phyloP scores from a whole-genome alignment of 306 rosid species.

The Acacia acuminata region DNA sequence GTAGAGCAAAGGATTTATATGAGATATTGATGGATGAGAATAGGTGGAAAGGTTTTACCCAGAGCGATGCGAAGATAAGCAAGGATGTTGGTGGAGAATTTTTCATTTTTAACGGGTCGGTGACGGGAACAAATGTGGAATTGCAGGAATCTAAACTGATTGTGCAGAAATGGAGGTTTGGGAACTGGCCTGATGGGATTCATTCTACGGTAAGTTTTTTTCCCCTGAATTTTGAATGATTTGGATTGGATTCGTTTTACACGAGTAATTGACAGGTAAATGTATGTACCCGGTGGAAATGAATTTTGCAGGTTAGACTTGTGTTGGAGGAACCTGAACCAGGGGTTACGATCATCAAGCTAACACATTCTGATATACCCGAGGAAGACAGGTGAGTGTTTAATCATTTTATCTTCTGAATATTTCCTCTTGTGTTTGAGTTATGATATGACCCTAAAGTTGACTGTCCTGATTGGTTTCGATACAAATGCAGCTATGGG shows the following conservation, averaged over 20 bases:
- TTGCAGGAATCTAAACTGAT: constrained; percentile 80
- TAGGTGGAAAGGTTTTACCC: constrained; percentile 94
- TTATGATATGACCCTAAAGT: background rate
- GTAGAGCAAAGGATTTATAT: constrained; percentile 70
- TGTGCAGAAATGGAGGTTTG: constrained; percentile 90
- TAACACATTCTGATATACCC: constrained; percentile 81
- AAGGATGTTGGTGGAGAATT: constrained; percentile 92
- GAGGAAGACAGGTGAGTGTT: constrained; percentile 83
- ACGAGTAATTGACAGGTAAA: background rate
- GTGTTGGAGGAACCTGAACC: constrained; percentile 85
- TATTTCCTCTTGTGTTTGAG: background rate
- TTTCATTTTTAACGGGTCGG: constrained; percentile 86
- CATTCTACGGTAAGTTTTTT: constrained; percentile 55
- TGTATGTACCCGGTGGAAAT: background rate
- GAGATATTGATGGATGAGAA: constrained; percentile 98
- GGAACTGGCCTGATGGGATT: constrained; percentile 85
- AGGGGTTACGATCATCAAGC: constrained; percentile 72
- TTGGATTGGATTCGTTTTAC: background rate
- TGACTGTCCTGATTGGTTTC: constrained; percentile 9
- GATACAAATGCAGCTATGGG: constrained; percentile 66
- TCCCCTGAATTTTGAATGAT: background rate
- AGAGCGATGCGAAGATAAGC: constrained; percentile 87
- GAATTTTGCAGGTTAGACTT: constrained; percentile 69
- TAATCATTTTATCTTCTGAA: background rate
- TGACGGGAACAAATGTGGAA: constrained; percentile 77